phyloP scores from a whole-genome alignment of 1,139 yeast species.

The Hyphopichia buzzinii region DNA sequence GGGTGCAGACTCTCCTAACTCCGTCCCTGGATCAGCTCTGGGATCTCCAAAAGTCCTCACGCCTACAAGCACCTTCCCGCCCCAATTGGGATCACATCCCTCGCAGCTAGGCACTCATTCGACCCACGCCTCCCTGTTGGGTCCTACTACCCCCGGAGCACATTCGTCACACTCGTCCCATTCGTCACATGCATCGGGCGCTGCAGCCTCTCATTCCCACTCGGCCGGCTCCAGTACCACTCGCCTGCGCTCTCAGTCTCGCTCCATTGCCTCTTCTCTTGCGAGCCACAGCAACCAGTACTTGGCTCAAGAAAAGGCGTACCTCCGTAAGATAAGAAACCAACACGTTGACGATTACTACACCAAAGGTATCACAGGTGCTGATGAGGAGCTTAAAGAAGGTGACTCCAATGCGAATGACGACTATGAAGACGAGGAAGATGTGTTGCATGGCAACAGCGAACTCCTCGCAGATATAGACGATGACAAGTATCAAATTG shows the following conservation, averaged over 20 bases:
- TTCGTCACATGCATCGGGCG: not conserved
- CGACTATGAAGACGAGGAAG: conserved; percentile 23
- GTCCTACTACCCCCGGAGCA: no score
- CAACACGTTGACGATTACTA: conserved; percentile 68
- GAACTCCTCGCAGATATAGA: conserved; percentile 42
- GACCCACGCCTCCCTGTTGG: conserved; percentile 7
- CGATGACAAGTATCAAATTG: conserved; percentile 43
- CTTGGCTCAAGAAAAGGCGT: conserved; percentile 67
- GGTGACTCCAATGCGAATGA: conserved; percentile 26
- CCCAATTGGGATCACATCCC: conserved; percentile 6
- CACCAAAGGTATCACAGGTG: conserved; percentile 56
- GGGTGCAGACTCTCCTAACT: not conserved
- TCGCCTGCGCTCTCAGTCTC: conserved; percentile 14
- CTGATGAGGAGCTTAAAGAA: conserved; percentile 31
- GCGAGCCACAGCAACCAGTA: conserved; percentile 33
- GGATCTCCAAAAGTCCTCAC: conserved; percentile 2
- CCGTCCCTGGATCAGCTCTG: not conserved
- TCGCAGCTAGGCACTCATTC: conserved; percentile 8
- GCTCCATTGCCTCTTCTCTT: conserved; percentile 19
- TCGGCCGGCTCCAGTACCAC: not conserved
- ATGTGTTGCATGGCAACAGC: conserved; percentile 20
- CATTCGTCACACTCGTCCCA: not conserved
- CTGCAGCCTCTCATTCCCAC: not conserved
- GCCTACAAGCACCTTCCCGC: conserved; percentile 1
- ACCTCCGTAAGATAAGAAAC: conserved; percentile 62